Evolutionary conservation across 805 yeast species (phyloP).

Genomic region (Candida ipomoeae): DNA sequence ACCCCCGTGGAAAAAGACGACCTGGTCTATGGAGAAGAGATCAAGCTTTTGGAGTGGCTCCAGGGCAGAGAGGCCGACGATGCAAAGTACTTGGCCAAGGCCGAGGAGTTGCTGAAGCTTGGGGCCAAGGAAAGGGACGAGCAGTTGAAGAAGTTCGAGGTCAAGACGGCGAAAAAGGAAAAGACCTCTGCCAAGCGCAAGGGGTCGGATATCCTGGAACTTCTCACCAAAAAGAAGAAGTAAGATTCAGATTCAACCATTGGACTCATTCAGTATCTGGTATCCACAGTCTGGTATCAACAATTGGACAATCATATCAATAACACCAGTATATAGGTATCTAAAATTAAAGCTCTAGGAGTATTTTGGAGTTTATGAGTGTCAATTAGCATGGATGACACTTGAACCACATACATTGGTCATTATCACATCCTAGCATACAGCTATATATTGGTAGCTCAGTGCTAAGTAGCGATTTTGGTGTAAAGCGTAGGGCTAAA

Average conservation of each 20-base stretch:
- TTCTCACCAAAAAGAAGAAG: slow-evolving; percentile 18
- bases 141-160: slow-evolving; percentile 61
- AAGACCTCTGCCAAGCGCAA: slow-evolving; percentile 15
- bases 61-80: slow-evolving; percentile 54
- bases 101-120: slow-evolving; percentile 43
- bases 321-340: no score
- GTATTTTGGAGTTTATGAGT: no score
- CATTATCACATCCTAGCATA: no score
- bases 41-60: slow-evolving; percentile 79
- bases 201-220: slow-evolving; percentile 19
- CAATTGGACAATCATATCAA: no score
- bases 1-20: slow-evolving; percentile 76
- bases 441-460: no score
- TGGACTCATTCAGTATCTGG: no score
- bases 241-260: neutral
- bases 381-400: no score
- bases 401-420: no score
- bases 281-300: no score
- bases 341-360: no score
- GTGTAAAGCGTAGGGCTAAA: no score
- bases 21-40: slow-evolving; percentile 70
- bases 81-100: slow-evolving; percentile 48
- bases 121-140: slow-evolving; percentile 73
- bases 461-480: no score
- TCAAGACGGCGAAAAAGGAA: slow-evolving; percentile 38